These are phyloP conservation scores for Cercospora janseana DNA, from an alignment of 2,329 filamentous ascomycete species.

Conservation along the genomic window DNA sequence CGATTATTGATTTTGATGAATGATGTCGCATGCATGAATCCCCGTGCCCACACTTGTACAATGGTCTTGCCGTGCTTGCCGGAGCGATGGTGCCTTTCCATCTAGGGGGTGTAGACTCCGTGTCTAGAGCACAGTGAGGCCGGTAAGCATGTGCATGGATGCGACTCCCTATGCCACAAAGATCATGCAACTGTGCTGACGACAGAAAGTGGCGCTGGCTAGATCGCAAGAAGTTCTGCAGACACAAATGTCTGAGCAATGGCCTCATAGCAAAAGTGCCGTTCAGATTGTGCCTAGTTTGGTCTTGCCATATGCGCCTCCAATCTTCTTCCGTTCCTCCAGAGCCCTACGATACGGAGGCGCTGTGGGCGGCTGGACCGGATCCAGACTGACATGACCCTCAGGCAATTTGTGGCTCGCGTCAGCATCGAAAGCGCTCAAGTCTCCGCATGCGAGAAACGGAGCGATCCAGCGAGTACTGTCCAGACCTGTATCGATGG, in stretches of 20 bases:
- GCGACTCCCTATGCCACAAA: no score
- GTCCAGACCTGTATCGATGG: constrained; percentile 45
- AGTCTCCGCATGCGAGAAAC: constrained; percentile 94
- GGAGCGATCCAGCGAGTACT: constrained; percentile 75
- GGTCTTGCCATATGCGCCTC: constrained; percentile 75
- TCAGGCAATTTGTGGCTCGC: constrained; percentile 88
- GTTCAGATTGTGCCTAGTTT: constrained; percentile 39
- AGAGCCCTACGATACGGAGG: constrained; percentile 91
- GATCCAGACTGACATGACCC: constrained; percentile 81
- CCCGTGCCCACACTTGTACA: no score
- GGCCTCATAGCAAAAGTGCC: neutral
- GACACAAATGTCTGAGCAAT: neutral
- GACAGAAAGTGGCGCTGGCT: no score
- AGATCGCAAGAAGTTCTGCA: no score
- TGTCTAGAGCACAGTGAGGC: no score
- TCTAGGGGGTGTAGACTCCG: no score
- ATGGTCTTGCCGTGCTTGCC: no score
- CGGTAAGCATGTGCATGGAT: no score
- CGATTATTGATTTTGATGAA: no score
- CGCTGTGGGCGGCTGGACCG: constrained; percentile 90
- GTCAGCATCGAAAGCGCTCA: constrained; percentile 93
- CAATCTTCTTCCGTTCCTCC: constrained; percentile 73
- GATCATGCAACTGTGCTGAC: no score
- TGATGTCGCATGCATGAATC: no score
- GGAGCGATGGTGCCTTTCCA: no score